Evolutionary conservation across 495 filamentous ascomycete genomes (phyloP).

Genomic region (Xylona heveae): DNA sequence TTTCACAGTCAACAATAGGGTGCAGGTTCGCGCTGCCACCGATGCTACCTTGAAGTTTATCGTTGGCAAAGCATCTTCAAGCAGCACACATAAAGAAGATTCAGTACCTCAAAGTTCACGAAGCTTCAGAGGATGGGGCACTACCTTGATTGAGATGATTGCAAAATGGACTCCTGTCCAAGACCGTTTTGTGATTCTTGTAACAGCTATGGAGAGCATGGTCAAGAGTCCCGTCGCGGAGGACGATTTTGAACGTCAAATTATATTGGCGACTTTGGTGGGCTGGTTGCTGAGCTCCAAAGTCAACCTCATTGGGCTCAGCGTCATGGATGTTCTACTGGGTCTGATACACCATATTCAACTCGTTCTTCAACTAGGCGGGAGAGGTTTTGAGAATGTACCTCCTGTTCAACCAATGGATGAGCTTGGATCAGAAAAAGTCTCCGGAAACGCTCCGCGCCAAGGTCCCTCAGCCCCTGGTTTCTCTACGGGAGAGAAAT

Average conservation of each 20-base stretch:
- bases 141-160: slow-evolving; percentile 53
- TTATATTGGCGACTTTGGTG: slow-evolving; percentile 51
- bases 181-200: slow-evolving; percentile 69
- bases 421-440: not conserved
- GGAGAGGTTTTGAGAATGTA: slow-evolving; percentile 11
- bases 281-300: slow-evolving; percentile 64
- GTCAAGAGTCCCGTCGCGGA: slow-evolving; percentile 39
- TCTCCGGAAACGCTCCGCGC: not conserved
- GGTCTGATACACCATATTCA: slow-evolving; percentile 64
- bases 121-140: slow-evolving; percentile 42
- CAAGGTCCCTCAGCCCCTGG: not conserved
- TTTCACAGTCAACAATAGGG: slow-evolving; percentile 50
- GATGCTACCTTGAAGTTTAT: slow-evolving; percentile 50
- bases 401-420: slow-evolving; percentile 10
- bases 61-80: slow-evolving; percentile 27
- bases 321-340: slow-evolving; percentile 76
- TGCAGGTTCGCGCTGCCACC: slow-evolving; percentile 57
- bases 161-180: slow-evolving; percentile 78
- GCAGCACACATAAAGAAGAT: slow-evolving; percentile 10
- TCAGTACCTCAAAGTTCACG: slow-evolving; percentile 8
- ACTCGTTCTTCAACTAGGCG: slow-evolving; percentile 40
- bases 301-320: slow-evolving; percentile 81
- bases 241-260: slow-evolving; percentile 42
- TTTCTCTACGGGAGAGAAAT: not conserved
- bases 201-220: slow-evolving; percentile 56